Percentiles rank a stretch among this genome's conserved stretches.
These are phyloP conservation scores for Calycina marina DNA, from an alignment of 2,329 filamentous ascomycete genomes.

Conservation along the genomic window DNA sequence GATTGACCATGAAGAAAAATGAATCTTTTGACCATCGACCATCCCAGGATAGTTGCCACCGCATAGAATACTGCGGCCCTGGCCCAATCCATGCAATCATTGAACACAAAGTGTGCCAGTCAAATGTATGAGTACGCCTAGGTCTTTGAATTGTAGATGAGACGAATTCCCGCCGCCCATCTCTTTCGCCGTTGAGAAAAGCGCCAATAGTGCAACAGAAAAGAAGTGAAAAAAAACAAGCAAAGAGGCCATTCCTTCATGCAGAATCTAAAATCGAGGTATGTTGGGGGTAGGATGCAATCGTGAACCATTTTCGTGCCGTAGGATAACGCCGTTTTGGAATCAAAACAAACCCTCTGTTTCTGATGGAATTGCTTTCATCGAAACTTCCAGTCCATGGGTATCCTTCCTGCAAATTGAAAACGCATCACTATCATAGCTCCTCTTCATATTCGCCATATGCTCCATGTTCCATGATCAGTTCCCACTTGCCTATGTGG, in stretches of 20 bases:
- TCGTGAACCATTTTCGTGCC: conserved; percentile 13
- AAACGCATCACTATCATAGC: conserved; percentile 22
- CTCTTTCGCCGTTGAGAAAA: conserved; percentile 17
- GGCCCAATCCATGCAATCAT: conserved; percentile 23
- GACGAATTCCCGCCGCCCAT: conserved; percentile 22
- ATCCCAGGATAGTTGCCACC: conserved; percentile 17
- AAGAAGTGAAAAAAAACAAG: conserved; percentile 21
- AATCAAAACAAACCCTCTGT: too few species aligned
- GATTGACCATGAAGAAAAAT: conserved; percentile 12
- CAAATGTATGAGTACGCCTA: conserved; percentile 22
- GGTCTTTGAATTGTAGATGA: conserved; percentile 21
- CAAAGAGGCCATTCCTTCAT: conserved; percentile 20
- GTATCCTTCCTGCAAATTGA: conserved; percentile 22
- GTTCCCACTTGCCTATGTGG: conserved; percentile 15
- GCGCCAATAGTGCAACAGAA: conserved; percentile 21
- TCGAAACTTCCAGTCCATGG: conserved; percentile 18
- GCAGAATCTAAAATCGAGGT: conserved; percentile 22
- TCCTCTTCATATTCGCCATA: conserved; percentile 17
- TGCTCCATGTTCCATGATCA: conserved; percentile 18
- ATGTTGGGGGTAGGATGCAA: conserved; percentile 13
- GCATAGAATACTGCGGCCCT: conserved; percentile 19
- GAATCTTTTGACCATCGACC: conserved; percentile 23
- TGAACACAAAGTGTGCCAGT: conserved; percentile 20
- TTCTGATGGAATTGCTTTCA: too few species aligned
- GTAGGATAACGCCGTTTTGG: conserved; percentile 10